Percentiles rank a stretch among this genome's conserved stretches.
These are phyloP conservation scores for Cephaloascus albidus DNA, from an alignment of 805 yeast genomes.

Conservation along the genomic window DNA sequence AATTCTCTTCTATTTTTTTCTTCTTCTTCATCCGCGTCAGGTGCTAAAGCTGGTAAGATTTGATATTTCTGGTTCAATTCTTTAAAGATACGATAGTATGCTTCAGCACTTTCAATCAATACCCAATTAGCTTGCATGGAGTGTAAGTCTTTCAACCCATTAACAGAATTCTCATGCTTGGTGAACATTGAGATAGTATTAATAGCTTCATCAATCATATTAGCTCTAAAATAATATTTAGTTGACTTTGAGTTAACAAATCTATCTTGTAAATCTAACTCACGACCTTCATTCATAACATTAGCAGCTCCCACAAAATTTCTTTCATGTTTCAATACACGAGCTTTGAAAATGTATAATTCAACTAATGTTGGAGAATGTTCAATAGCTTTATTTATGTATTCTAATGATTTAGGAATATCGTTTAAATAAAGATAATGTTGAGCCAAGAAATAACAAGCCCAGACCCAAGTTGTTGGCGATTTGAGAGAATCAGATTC, in stretches of 20 bases:
- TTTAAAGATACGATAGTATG: conserved; percentile 43
- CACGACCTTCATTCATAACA: conserved; percentile 60
- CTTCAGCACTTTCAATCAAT: conserved; percentile 74
- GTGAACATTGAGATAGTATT: conserved; percentile 73
- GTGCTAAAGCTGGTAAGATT: conserved; percentile 8
- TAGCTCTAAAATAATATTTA: conserved; percentile 73
- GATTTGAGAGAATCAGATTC: conserved; percentile 14
- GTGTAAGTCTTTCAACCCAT: conserved; percentile 81
- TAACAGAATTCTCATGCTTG: conserved; percentile 69
- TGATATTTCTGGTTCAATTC: conserved; percentile 12
- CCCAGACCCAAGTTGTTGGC: conserved; percentile 56
- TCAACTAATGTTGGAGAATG: conserved; percentile 86
- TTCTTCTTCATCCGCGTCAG: conserved; percentile 7
- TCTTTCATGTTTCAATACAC: conserved; percentile 69
- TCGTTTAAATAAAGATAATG: conserved; percentile 55
- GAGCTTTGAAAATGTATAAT: conserved; percentile 68
- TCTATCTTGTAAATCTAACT: conserved; percentile 79
- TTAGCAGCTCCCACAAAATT: conserved; percentile 52
- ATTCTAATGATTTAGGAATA: conserved; percentile 41
- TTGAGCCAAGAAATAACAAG: conserved; percentile 68
- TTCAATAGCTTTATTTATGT: conserved; percentile 51
- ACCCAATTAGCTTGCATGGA: conserved; percentile 92
- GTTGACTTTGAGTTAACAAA: conserved; percentile 84
- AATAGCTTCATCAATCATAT: conserved; percentile 65
- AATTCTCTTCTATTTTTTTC: conserved; percentile 26